phyloP scores from a whole-genome alignment of 2,329 filamentous ascomycete species.

The Aspergillus costaricaensis region DNA sequence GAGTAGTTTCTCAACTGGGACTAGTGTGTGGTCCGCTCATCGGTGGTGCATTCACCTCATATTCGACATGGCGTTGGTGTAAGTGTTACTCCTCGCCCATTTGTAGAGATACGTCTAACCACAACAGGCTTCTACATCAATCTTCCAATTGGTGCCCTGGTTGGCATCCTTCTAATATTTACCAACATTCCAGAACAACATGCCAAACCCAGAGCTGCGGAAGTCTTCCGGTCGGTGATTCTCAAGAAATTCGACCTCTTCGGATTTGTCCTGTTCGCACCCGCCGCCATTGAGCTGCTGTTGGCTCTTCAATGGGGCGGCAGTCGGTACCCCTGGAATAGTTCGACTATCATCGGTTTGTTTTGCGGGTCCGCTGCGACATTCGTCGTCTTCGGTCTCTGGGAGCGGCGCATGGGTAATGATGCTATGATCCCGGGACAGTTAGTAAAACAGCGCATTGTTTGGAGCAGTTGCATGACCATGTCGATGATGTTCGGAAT shows the following conservation, averaged over 20 bases:
- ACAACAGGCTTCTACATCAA: conserved; percentile 53
- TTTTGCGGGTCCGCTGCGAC: conserved; percentile 26
- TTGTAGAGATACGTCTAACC: conserved; percentile 45
- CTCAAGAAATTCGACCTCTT: conserved; percentile 50
- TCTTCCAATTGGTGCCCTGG: conserved; percentile 46
- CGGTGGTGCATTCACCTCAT: conserved; percentile 44
- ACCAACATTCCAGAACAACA: conserved; percentile 19
- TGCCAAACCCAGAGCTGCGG: neutral
- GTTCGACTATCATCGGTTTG: conserved; percentile 44
- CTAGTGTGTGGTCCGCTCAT: conserved; percentile 38
- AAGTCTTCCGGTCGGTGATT: conserved; percentile 13
- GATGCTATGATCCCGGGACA: conserved; percentile 19
- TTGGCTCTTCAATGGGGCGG: conserved; percentile 62
- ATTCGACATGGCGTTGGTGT: conserved; percentile 31
- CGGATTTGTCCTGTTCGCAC: conserved; percentile 55
- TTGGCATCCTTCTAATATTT: conserved; percentile 27
- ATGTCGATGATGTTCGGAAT: conserved; percentile 34
- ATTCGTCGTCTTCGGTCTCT: conserved; percentile 11
- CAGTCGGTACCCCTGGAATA: conserved; percentile 54
- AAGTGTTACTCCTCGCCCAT: conserved; percentile 8
- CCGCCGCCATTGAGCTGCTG: conserved; percentile 55
- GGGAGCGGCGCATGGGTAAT: conserved; percentile 16
- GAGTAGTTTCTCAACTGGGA: neutral
- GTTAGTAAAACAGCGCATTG: conserved; percentile 7
- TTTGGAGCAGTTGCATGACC: conserved; percentile 33